A percentile compares a stretch with the other conserved stretches of the same genome.
Evolutionary conservation across 768 basidiomycete genomes (phyloP).

Genomic region (Lactarius evosmus): DNA sequence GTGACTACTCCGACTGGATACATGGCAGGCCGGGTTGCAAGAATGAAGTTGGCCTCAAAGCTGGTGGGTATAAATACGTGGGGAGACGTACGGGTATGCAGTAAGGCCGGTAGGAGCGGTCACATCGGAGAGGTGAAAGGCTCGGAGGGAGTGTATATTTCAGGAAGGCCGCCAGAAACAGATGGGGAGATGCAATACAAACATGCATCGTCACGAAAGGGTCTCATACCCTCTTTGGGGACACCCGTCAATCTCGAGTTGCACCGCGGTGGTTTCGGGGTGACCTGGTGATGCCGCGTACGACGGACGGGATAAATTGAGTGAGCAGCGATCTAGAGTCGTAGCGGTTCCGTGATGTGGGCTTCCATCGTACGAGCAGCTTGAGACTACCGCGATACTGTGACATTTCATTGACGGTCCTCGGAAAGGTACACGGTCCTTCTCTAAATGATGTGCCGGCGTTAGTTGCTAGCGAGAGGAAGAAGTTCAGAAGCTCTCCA

Average conservation of each 20-base stretch:
- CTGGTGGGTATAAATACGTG: constrained; percentile 13
- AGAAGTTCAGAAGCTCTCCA: neutral
- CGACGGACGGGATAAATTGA: neutral
- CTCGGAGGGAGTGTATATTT: constrained; percentile 3
- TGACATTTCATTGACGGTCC: constrained; percentile 9
- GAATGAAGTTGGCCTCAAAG: neutral
- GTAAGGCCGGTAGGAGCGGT: neutral
- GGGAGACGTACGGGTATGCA: neutral
- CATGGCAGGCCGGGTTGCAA: constrained; percentile 34
- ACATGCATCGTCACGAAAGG: constrained; percentile 1
- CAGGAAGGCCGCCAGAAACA: constrained; percentile 13
- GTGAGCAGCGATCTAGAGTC: neutral
- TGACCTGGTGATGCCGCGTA: neutral
- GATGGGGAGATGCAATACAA: constrained; percentile 17
- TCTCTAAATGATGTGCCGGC: constrained; percentile 2
- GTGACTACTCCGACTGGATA: constrained; percentile 43
- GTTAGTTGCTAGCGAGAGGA: neutral
- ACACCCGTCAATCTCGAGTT: constrained; percentile 7
- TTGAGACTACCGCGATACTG: neutral
- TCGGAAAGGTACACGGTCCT: constrained; percentile 2
- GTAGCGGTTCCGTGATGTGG: constrained; percentile 8
- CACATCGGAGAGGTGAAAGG: constrained; percentile 1
- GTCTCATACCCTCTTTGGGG: constrained; percentile 1
- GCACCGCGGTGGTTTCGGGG: constrained; percentile 15
- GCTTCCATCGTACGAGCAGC: constrained; percentile 6